A percentile compares a stretch with the other conserved stretches of the same genome.
Conservation (phyloP, 148 eudicot species). For the Beta vulgaris region DNA sequence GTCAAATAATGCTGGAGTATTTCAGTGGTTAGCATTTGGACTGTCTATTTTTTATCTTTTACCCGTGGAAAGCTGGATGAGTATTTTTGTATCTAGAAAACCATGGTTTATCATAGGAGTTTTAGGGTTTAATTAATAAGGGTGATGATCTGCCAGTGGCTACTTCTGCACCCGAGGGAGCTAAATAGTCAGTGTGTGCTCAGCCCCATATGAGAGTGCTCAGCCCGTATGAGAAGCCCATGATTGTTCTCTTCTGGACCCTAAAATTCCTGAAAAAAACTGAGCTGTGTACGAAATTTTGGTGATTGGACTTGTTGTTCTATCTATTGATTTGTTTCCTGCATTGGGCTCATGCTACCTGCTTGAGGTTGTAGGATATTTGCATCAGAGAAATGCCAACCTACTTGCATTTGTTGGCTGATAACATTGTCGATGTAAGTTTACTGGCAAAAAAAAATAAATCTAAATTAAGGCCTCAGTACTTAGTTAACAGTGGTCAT, state of each 20-base stretch:
- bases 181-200: background rate
- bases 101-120: background rate
- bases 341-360: background rate
- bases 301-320: background rate
- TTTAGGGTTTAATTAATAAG: background rate
- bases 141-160: background rate
- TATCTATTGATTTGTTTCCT: background rate
- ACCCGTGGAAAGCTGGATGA: background rate
- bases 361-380: background rate
- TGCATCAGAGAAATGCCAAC: background rate
- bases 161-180: background rate
- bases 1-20: background rate
- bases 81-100: conserved; percentile 1
- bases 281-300: background rate
- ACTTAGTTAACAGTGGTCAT: background rate
- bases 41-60: background rate
- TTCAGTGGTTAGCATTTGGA: conserved; percentile 1
- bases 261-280: background rate
- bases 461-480: background rate
- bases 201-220: background rate
- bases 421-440: background rate
- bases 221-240: background rate
- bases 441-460: background rate
- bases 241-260: background rate
- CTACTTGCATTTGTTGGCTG: background rate